These are phyloP conservation scores for Wickerhamiella azyma DNA, from an alignment of 805 yeast genomes.

Conservation along the genomic window DNA sequence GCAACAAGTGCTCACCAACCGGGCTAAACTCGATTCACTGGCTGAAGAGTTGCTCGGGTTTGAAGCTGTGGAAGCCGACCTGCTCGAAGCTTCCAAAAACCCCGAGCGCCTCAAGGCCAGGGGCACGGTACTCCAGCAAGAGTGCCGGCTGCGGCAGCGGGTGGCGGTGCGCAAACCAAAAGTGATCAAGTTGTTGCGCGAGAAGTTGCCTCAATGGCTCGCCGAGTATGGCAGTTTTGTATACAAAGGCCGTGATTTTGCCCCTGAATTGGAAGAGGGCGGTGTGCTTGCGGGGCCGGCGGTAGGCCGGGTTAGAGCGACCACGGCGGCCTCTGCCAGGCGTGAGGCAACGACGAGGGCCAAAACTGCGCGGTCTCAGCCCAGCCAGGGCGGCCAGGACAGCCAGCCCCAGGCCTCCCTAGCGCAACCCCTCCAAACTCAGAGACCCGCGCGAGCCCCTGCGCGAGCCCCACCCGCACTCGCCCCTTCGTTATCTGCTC, in stretches of 20 bases:
- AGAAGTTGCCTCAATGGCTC: background rate
- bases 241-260: background rate
- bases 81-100: background rate
- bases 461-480: too few relatives aligned
- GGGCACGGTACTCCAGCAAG: conserved; percentile 1
- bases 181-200: background rate
- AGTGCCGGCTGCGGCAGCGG: conserved; percentile 1
- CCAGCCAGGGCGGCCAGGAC: too few relatives aligned
- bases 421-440: too few relatives aligned
- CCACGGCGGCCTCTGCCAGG: too few relatives aligned
- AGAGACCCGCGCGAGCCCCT: too few relatives aligned
- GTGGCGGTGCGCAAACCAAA: conserved; percentile 1
- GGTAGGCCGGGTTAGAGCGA: too few relatives aligned
- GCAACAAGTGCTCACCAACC: background rate
- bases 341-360: too few relatives aligned
- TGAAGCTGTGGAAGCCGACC: background rate
- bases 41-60: background rate
- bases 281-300: background rate
- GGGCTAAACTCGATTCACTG: background rate
- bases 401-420: too few relatives aligned
- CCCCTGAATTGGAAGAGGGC: background rate
- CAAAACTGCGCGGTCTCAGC: too few relatives aligned
- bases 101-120: conserved; percentile 4
- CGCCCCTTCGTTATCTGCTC: too few relatives aligned
- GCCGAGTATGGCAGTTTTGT: background rate